Evolutionary conservation across 768 basidiomycete genomes (phyloP).

Genomic region (Suillus alpinus): DNA sequence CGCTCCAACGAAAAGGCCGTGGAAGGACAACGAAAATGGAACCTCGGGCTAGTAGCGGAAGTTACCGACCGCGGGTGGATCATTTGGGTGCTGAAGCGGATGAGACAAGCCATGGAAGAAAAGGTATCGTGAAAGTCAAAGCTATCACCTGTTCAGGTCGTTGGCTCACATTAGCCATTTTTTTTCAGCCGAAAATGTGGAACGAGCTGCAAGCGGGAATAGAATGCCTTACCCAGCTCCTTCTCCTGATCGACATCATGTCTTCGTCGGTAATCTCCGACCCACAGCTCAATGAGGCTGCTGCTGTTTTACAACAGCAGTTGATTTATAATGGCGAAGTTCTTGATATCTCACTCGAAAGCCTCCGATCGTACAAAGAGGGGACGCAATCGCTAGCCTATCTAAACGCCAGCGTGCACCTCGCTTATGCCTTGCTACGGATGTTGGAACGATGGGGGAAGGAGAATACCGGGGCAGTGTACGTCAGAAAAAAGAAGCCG

Average conservation of each 20-base stretch:
- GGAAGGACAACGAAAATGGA: constrained; percentile 42
- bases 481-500: constrained; percentile 67
- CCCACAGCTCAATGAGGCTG: constrained; percentile 61
- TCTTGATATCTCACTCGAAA: constrained; percentile 81
- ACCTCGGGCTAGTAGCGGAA: constrained; percentile 75
- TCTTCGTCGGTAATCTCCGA: constrained; percentile 44
- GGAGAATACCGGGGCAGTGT: constrained; percentile 60
- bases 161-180: constrained; percentile 9
- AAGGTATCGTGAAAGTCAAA: constrained; percentile 52
- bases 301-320: constrained; percentile 81
- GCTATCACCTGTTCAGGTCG: constrained; percentile 6
- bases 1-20: constrained; percentile 36
- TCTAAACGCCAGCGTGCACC: constrained; percentile 80
- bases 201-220: constrained; percentile 92
- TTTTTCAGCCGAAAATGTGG: constrained; percentile 83
- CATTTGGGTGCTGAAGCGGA: constrained; percentile 84
- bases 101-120: constrained; percentile 87
- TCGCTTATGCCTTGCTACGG: constrained; percentile 80
- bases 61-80: constrained; percentile 87
- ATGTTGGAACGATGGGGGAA: constrained; percentile 91
- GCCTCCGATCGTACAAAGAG: constrained; percentile 73
- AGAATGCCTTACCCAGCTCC: constrained; percentile 89
- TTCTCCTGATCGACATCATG: constrained; percentile 87
- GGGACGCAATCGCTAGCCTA: constrained; percentile 78
- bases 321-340: constrained; percentile 95